Percentiles rank a stretch among this genome's conserved stretches.
phyloP scores from a whole-genome alignment of 169 alveolate genomes.

The Cryptosporidium baileyi region DNA sequence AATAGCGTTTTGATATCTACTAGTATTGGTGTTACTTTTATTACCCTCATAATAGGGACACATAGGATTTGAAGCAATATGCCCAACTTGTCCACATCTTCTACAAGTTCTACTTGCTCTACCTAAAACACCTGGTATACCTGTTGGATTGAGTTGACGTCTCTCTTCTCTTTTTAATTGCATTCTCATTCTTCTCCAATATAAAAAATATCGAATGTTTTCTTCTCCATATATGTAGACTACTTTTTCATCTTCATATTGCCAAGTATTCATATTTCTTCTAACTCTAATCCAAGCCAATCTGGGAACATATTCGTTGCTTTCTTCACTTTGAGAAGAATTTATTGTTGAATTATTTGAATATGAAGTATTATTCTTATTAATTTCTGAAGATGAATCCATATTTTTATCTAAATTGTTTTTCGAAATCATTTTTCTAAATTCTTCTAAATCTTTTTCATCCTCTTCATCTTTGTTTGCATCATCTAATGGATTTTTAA shows the following conservation, averaged over 20 bases:
- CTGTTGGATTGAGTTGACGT: slow-evolving; percentile 64
- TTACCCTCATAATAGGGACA: slow-evolving; percentile 79
- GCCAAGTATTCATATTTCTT: slow-evolving; percentile 78
- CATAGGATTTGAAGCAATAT: slow-evolving; percentile 86
- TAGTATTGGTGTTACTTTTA: slow-evolving; percentile 42
- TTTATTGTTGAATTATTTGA: no score
- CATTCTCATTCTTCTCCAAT: slow-evolving; percentile 81
- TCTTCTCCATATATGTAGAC: slow-evolving; percentile 85
- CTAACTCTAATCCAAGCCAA: slow-evolving; percentile 84
- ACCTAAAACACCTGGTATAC: slow-evolving; percentile 69
- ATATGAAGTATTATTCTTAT: neutral
- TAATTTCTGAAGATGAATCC: neutral
- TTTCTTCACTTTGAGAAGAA: slow-evolving; percentile 16
- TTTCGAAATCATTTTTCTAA: slow-evolving; percentile 35
- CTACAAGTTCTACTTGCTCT: slow-evolving; percentile 81
- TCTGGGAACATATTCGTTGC: slow-evolving; percentile 79
- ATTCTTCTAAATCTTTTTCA: slow-evolving; percentile 54
- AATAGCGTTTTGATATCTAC: slow-evolving; percentile 57
- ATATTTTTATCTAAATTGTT: neutral
- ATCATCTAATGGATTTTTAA: neutral
- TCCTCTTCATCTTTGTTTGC: slow-evolving; percentile 41
- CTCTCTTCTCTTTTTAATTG: slow-evolving; percentile 73
- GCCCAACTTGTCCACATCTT: slow-evolving; percentile 86
- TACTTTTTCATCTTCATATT: slow-evolving; percentile 80
- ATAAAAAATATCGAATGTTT: slow-evolving; percentile 76